Base-by-base conservation (phyloP, 2,329 filamentous ascomycete species). In the Phialemoniopsis sp. region DNA sequence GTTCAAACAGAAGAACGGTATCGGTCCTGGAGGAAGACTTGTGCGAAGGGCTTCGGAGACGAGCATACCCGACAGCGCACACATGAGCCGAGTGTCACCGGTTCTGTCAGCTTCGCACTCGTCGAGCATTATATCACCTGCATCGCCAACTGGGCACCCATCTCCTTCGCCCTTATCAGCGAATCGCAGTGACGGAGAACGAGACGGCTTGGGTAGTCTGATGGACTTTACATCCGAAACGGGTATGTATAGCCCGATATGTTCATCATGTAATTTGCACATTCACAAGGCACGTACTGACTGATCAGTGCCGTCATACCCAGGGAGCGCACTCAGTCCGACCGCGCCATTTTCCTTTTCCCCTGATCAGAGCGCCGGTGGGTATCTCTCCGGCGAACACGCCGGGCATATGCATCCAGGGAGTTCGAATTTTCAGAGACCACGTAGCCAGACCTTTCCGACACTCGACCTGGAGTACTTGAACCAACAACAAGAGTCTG, bases 401-500 rank as follows among this genome's bases (percentile, higher is more conserved):
- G 55, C 52, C 36, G 49, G 61, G 21, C 56, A 62, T 29, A 50
- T 66, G 8, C 59, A 59, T 5, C 54, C 55, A 5, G 65, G 56
- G 26, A 56, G 54, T 41, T 65, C 69, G 38, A 79, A 78, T 51
- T 80, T 83, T 48, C 83, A 85, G 51, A 76, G 88, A 40, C 87
- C 87, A n/a, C 76, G 89, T 54, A 93, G 87, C 58, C 89, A 94
- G 60, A 95, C 89, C 0, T 89, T 95, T 46, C 88, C 89, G 2
- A 80, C 83, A 33, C 67, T 88, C 32, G 80, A 80, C 40, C 69
- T 85, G 33, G 82, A 77, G 41, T 77, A 71, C 42, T 61, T 73
- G 48, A 72, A 70, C 48, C 71, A 73, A 41, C 46, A 54, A 14
- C 60, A 60, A 29, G 48, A 49, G 4, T 55, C 58, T 6, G 70